Conservation (phyloP, 164 flowering plant genomes). For the Umbellularia californica region DNA sequence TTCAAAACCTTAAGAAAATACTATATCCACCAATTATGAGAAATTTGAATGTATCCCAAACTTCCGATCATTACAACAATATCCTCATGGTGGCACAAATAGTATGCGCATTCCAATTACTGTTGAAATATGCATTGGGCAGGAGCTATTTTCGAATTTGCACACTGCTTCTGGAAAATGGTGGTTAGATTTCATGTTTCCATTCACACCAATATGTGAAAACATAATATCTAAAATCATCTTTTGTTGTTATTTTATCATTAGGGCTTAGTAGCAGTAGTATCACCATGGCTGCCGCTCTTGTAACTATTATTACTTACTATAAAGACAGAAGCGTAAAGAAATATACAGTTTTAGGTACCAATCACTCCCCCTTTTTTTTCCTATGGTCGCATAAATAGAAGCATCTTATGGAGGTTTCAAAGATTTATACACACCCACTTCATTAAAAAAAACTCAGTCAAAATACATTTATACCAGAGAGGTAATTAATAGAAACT, state of each 20-base stretch:
- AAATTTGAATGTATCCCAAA: no score
- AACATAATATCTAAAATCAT: not conserved
- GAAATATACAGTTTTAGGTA: not conserved
- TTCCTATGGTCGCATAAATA: no score
- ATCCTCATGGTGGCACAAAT: no score
- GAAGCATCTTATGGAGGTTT: no score
- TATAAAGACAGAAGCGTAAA: not conserved
- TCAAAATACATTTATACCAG: not conserved
- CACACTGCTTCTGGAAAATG: not conserved
- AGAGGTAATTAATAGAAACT: not conserved
- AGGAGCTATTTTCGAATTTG: no score
- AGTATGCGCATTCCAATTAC: no score
- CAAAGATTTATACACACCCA: no score
- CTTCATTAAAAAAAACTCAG: no score
- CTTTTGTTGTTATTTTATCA: not conserved
- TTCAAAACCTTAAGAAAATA: not conserved
- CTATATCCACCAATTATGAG: not conserved
- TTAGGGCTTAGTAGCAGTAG: not conserved
- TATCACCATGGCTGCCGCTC: not conserved
- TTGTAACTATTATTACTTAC: no score
- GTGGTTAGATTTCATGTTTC: not conserved
- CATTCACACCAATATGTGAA: not conserved
- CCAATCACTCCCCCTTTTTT: not conserved
- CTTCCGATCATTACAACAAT: no score
- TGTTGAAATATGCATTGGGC: no score